Base-by-base conservation (phyloP, 352 stramenopile species). In the Phytopythium delawarense region DNA sequence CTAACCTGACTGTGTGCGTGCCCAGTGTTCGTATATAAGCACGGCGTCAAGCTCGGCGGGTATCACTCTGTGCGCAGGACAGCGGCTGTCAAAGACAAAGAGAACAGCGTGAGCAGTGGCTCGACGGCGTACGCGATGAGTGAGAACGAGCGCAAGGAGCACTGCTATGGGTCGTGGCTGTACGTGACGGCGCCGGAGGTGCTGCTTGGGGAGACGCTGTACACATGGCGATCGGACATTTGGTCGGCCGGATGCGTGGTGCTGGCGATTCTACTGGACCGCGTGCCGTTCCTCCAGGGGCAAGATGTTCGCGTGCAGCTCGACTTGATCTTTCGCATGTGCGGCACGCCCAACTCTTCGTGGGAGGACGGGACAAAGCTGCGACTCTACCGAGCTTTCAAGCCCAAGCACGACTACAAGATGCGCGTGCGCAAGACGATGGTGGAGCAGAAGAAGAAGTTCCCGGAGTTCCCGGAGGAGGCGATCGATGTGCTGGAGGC, bases 61-160 rank as follows among this genome's bases (percentile, higher is more conserved):
- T 94, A 82, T 61, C 80, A 93, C 39, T 66, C 81, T 1, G 83
- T 90, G 63, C 81, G 84, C 32, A 87, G 81, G 56, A 75, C 72
- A 13, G 45, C 65, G 11, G 72, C 59, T 20, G 57, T 72, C 11
- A 79, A 77, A 57, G 52, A 62, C 3, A 78, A 78, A 52, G 73
- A 79, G 3, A 71, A 49, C 56, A 74, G 42, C 21, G 55, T 28
- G 6, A 70, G 60, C 53, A 75, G 54, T 20, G 56, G 21, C 11
- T 68, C 68, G 42, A 65, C 58, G 15, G 76, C 70, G 20, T 87
- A 91, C 53, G 75, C 81, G 34, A 73, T 96, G 74, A 89, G 54
- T 11, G 85, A 93, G n/a, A 76, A 46, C 46, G 87, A 96, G 50
- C 80, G 83, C n/a, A 91, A 88, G 66, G 83, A 94, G 56, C 80